Percentiles rank a stretch among this genome's conserved stretches.
phyloP scores from a whole-genome alignment of 192 early-diverging fungal genomes.

The Pilobolus umbonatus region DNA sequence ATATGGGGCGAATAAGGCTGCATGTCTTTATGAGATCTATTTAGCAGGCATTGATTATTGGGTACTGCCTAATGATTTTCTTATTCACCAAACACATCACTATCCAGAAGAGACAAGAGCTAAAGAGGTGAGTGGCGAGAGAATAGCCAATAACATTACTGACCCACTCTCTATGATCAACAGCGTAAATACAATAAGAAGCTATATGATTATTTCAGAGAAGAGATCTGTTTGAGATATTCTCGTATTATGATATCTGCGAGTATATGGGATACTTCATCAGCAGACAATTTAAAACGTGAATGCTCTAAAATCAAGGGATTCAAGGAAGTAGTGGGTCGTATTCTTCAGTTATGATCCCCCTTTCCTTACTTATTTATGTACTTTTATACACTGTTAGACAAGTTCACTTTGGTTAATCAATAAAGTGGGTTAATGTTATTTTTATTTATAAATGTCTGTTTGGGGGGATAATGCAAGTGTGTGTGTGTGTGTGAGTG shows the following conservation, averaged over 20 bases:
- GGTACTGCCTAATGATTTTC: constrained; percentile 51
- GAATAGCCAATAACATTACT: neutral
- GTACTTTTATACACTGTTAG: neutral
- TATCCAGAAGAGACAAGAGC: constrained; percentile 51
- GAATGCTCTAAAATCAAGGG: constrained; percentile 50
- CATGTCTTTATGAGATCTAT: constrained; percentile 56
- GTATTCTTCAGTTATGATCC: constrained; percentile 10
- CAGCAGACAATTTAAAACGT: constrained; percentile 40
- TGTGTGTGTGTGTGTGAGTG: no score
- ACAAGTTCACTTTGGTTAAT: neutral
- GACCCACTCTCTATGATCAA: neutral
- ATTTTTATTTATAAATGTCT: no score
- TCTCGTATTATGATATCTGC: constrained; percentile 37
- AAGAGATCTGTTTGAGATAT: constrained; percentile 50
- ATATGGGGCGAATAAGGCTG: constrained; percentile 60
- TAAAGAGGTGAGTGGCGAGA: constrained; percentile 39
- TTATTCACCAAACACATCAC: constrained; percentile 57
- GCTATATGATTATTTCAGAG: constrained; percentile 50
- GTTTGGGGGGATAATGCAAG: no score
- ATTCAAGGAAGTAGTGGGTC: constrained; percentile 40
- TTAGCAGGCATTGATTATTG: constrained; percentile 55
- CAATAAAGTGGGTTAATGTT: no score
- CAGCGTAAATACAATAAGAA: constrained; percentile 56
- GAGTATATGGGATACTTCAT: constrained; percentile 38
- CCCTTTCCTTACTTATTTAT: neutral